Conservation (phyloP, 106 monocot species). For the Acanthochlamys bracteata region DNA sequence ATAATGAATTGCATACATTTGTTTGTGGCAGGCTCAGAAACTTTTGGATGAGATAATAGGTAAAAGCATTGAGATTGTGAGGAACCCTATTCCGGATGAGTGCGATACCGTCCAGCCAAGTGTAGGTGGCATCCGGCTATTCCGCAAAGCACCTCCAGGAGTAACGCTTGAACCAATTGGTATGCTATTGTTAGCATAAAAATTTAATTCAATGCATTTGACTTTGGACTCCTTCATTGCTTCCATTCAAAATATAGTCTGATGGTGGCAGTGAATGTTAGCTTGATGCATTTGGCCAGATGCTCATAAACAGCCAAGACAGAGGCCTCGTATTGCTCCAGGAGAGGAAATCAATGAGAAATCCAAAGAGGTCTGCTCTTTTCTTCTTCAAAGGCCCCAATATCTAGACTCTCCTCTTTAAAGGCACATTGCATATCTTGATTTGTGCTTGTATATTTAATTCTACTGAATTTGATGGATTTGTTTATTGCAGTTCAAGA, state of each 20-base stretch:
- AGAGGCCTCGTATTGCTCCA: conserved; percentile 73
- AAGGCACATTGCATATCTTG: background rate
- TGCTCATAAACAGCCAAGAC: conserved; percentile 24
- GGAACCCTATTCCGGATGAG: conserved; percentile 8
- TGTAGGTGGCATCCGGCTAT: conserved; percentile 54
- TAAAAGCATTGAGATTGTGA: conserved; percentile 57
- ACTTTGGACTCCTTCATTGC: background rate
- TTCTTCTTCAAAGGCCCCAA: background rate
- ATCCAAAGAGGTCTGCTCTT: conserved; percentile 60
- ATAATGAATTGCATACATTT: background rate
- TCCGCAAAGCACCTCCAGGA: conserved; percentile 63
- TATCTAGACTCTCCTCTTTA: background rate
- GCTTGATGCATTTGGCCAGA: conserved; percentile 35
- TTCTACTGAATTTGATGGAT: background rate
- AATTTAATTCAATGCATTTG: background rate
- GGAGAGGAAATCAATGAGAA: conserved; percentile 76
- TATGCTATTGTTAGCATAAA: conserved; percentile 22
- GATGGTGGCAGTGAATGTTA: conserved; percentile 13
- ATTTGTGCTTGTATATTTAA: too few species aligned
- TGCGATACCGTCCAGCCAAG: conserved; percentile 11
- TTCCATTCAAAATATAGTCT: background rate
- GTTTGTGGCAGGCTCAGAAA: conserved; percentile 56
- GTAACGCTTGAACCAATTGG: conserved; percentile 43
- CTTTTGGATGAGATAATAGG: conserved; percentile 60
- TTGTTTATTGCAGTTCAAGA: conserved; percentile 49